Percentiles rank a stretch among this genome's conserved stretches.
Conservation (phyloP, 768 basidiomycete genomes). For the Megacollybia marginata region DNA sequence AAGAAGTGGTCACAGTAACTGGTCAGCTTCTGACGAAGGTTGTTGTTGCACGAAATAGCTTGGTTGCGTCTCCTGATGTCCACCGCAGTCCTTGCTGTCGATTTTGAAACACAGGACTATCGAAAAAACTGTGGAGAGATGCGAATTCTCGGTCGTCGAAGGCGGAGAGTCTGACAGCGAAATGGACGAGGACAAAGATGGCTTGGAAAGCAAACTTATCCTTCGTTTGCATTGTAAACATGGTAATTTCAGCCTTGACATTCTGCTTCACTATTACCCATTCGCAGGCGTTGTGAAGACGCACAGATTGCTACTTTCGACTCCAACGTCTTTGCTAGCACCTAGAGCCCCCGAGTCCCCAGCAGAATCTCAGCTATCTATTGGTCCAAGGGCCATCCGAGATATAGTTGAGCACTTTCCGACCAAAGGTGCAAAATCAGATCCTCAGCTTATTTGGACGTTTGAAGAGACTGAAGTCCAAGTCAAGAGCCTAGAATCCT, state of each 20-base stretch:
- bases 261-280: slow-evolving; percentile 2
- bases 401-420: slow-evolving; percentile 83
- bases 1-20: slow-evolving; percentile 36
- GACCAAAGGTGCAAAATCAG: slow-evolving; percentile 52
- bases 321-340: slow-evolving; percentile 50
- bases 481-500: slow-evolving; percentile 61
- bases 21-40: slow-evolving; percentile 73
- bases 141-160: slow-evolving; percentile 66
- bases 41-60: slow-evolving; percentile 2
- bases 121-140: slow-evolving; percentile 72
- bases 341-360: slow-evolving; percentile 56
- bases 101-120: slow-evolving; percentile 68
- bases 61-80: not conserved
- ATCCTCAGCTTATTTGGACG: slow-evolving; percentile 79
- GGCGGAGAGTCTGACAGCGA: slow-evolving; percentile 26
- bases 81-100: slow-evolving; percentile 53
- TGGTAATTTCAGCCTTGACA: slow-evolving; percentile 33
- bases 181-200: slow-evolving; percentile 43
- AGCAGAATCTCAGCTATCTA: slow-evolving; percentile 57
- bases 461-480: slow-evolving; percentile 63
- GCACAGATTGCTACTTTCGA: slow-evolving; percentile 59
- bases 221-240: slow-evolving; percentile 79
- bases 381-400: slow-evolving; percentile 66
- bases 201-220: slow-evolving; percentile 64
- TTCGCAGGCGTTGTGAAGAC: slow-evolving; percentile 71